Evolutionary conservation across 805 yeast species (phyloP).

Genomic region (Maudiozyma serrabonitensis): DNA sequence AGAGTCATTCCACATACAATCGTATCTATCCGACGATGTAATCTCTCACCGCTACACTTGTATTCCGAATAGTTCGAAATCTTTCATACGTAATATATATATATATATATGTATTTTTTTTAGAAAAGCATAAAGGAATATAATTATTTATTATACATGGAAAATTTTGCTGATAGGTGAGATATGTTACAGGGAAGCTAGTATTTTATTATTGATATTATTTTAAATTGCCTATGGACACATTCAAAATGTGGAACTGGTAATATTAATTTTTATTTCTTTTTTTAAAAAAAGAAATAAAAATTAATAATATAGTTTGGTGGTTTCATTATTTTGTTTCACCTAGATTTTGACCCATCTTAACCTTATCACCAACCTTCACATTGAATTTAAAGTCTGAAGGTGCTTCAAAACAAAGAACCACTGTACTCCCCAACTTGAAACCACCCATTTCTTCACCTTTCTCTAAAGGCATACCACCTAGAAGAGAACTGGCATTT

Average conservation of each 20-base stretch:
- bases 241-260: too few species aligned
- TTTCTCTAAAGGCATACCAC: slow-evolving; percentile 80
- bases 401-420: slow-evolving; percentile 94
- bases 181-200: too few species aligned
- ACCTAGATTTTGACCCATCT: slow-evolving; percentile 79
- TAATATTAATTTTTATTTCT: too few species aligned
- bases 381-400: slow-evolving; percentile 60
- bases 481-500: slow-evolving; percentile 61
- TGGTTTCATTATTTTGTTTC: not conserved
- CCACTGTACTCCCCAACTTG: slow-evolving; percentile 93
- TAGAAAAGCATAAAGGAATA: not conserved
- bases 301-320: not conserved
- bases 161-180: too few species aligned
- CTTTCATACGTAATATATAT: not conserved
- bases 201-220: too few species aligned
- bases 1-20: too few species aligned
- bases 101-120: not conserved
- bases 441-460: slow-evolving; percentile 98
- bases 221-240: too few species aligned
- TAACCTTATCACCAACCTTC: slow-evolving; percentile 63
- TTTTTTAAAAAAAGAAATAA: too few species aligned
- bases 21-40: too few species aligned
- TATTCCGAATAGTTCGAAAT: too few species aligned
- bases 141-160: not conserved
- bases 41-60: too few species aligned